Evolutionary conservation across 1,139 yeast genomes (phyloP).

Genomic region (Pichia sp.): DNA sequence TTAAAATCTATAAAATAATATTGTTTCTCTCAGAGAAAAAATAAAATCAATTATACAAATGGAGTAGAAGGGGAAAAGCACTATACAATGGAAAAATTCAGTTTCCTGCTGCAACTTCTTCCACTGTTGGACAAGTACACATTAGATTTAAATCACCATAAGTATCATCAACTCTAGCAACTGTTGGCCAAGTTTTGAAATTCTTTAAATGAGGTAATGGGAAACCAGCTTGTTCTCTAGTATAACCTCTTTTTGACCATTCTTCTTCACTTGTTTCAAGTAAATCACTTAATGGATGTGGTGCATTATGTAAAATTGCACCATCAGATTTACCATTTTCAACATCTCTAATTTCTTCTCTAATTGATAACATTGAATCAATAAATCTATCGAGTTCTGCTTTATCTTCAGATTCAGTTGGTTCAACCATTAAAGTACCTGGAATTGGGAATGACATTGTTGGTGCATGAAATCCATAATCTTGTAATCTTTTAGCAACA

Average conservation of each 20-base stretch:
- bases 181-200: constrained; percentile 92
- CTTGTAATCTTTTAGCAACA: constrained; percentile 93
- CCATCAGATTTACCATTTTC: constrained; percentile 59
- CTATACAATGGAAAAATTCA: constrained; percentile 1
- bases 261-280: constrained; percentile 51
- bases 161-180: constrained; percentile 85
- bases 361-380: constrained; percentile 77
- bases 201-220: constrained; percentile 69
- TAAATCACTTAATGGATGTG: constrained; percentile 81
- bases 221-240: constrained; percentile 89
- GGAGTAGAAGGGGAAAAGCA: background rate
- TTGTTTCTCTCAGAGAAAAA: no score
- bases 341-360: constrained; percentile 73
- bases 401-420: constrained; percentile 89
- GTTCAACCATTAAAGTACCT: constrained; percentile 95
- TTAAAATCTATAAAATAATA: no score
- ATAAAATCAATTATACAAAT: background rate
- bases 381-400: constrained; percentile 87
- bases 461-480: constrained; percentile 98
- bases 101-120: constrained; percentile 42
- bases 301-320: constrained; percentile 76
- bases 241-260: constrained; percentile 76
- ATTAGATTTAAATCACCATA: constrained; percentile 89
- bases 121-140: constrained; percentile 88
- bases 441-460: constrained; percentile 99